phyloP scores from a whole-genome alignment of 768 basidiomycete genomes.

The Psilocybe cyanescens region DNA sequence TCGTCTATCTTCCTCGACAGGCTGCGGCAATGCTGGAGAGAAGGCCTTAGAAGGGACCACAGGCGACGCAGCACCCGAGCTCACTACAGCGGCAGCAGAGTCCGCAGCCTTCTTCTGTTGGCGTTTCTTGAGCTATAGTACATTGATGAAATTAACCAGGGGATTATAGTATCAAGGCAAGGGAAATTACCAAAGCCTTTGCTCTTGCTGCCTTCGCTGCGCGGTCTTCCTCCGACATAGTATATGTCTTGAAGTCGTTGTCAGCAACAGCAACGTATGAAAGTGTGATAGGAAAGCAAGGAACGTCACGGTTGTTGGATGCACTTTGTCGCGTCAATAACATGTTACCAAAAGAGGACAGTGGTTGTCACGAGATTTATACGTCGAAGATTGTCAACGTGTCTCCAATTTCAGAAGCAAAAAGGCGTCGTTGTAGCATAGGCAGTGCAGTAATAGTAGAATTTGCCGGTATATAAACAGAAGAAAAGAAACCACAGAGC shows the following conservation, averaged over 20 bases:
- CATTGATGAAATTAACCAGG: constrained; percentile 12
- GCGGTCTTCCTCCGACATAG: constrained; percentile 77
- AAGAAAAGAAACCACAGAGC: constrained; percentile 24
- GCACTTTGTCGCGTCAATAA: constrained; percentile 14
- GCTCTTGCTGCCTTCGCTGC: constrained; percentile 84
- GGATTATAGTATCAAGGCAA: constrained; percentile 6
- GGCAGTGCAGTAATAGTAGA: constrained; percentile 31
- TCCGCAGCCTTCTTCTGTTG: constrained; percentile 71
- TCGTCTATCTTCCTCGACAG: constrained; percentile 46
- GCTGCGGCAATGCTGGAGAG: constrained; percentile 54
- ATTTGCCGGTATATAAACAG: constrained; percentile 54
- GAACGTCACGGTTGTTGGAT: constrained; percentile 4
- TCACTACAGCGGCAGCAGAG: constrained; percentile 29
- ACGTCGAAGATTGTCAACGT: constrained; percentile 12
- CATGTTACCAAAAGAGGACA: constrained; percentile 22
- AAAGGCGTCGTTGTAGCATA: neutral
- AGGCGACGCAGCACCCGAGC: constrained; percentile 41
- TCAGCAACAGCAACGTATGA: constrained; percentile 7
- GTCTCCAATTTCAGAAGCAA: constrained; percentile 17
- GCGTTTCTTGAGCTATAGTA: constrained; percentile 73
- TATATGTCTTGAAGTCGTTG: neutral
- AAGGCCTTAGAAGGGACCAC: constrained; percentile 43
- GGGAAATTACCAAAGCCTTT: constrained; percentile 69
- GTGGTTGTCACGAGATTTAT: constrained; percentile 16
- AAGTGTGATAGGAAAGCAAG: constrained; percentile 12